phyloP scores from a whole-genome alignment of 192 early-diverging fungal genomes.

The Backusella parvicylindrica region DNA sequence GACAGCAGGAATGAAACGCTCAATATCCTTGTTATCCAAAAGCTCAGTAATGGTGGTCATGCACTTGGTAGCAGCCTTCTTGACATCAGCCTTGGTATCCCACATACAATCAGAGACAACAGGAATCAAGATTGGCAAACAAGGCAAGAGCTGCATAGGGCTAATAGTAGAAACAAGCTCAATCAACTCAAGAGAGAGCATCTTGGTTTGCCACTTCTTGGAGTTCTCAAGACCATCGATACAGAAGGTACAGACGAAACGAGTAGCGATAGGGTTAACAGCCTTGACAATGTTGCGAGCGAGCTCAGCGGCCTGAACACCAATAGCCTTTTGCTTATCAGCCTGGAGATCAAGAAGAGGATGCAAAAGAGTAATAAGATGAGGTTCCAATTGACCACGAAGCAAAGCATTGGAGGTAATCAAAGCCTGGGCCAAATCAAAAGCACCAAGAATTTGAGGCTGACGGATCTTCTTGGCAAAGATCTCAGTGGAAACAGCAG shows the following conservation, averaged over 20 bases:
- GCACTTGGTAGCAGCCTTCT: conserved; percentile 55
- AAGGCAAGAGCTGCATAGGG: conserved; percentile 45
- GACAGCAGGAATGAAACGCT: conserved; percentile 71
- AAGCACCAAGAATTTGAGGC: conserved; percentile 6
- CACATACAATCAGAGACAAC: conserved; percentile 75
- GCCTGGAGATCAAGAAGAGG: conserved; percentile 60
- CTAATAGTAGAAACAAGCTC: conserved; percentile 39
- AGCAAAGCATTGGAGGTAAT: conserved; percentile 47
- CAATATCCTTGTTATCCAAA: conserved; percentile 79
- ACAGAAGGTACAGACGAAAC: conserved; percentile 56
- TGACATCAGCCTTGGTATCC: conserved; percentile 79
- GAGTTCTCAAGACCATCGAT: conserved; percentile 68
- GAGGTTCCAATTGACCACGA: conserved; percentile 66
- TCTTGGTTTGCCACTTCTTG: conserved; percentile 77
- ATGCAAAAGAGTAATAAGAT: conserved; percentile 61
- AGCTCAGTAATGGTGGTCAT: conserved; percentile 66
- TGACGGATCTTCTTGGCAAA: conserved; percentile 71
- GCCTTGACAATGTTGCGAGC: conserved; percentile 37
- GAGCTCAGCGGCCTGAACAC: conserved; percentile 33
- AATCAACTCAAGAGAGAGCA: conserved; percentile 46
- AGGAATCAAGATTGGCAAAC: conserved; percentile 64
- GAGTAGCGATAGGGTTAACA: conserved; percentile 44
- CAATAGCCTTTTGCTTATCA: conserved; percentile 45
- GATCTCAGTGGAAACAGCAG: conserved; percentile 54
- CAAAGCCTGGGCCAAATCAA: not conserved